Evolutionary conservation across 73 alveolate species (phyloP), one percentile per base, ranked within the genome.

Genomic region (Paraurostyla sp.): DNA sequence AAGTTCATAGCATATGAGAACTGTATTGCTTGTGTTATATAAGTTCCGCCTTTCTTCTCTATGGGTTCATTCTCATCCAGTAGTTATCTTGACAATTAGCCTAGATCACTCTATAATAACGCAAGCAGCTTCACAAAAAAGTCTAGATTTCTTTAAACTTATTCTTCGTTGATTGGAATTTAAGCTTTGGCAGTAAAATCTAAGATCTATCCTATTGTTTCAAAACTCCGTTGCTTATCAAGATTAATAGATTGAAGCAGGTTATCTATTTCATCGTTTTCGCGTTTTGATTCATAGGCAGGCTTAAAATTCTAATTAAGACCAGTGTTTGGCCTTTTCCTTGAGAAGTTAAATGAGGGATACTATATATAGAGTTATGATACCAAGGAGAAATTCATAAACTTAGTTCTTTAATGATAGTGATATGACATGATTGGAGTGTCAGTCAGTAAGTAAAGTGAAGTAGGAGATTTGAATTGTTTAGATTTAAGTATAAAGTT

Each of bases 1-100:
- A 32, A 48, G 35, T 42, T 43, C 87, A 73, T 73, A 27, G 87
- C 87, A 73, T 73, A 73, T 0, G 71, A 45, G 59, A 73, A 73
- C 32, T 73, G 42, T n/a, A 73, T 36, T 13, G 71, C 45, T 15
- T 23, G 7, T 6, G 71, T 71, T 13, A 73, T 36, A 69, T 38
- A 16, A 3, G 22, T 32, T 22, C 58, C 56, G 11, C 58, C 58
- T 38, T 40, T 16, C 4, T 32, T 73, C 29, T 22, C 71, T 6
- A 35, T 32, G 50, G 52, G 20, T 62, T 22, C 52, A 9, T 62
- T 35, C 58, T 35, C 80, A 32, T 4, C 42, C 30, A 45, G 71
- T 48, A 4, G 9, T 18, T 11, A 13, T 48, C 41, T n/a, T 3
- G n/a, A 36, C 27, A 73, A 30, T n/a, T 48, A 16, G 4, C 33